Base-by-base conservation (phyloP, 352 stramenopile genomes). In the Peronospora farinosa region DNA sequence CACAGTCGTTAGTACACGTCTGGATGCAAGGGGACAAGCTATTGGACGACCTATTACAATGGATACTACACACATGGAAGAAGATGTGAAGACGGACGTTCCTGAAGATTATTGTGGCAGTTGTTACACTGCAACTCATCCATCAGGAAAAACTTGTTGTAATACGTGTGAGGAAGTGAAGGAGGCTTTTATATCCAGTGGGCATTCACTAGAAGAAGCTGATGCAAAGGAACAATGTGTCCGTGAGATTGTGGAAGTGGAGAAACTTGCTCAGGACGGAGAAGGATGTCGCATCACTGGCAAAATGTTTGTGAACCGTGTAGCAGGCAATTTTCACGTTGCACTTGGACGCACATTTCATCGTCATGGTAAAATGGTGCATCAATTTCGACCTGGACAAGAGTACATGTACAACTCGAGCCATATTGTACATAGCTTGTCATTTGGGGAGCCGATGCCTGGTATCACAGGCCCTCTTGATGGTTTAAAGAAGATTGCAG, bases 31-130 rank as follows among this genome's bases (percentile, higher is more conserved):
- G 16, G 93, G 92, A 0, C 70, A 67, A n/a, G 44, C 71, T 0
- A 88, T 96, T 28, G 75, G 72, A 12, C 51, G 66, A 1, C 62
- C 72, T 4, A 86, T 86, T 11, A 66, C 67, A 1, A 72, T 79
- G 55, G 27, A n/a, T n/a, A n/a, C 63, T 15, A 50, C 51, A 8
- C 46, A 70, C 15, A 16, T 53, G 2, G 67, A 72, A 4, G 53
- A 62, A 2, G 65, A 68, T 30, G 40, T 53, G 17, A 67, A 71
- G 42, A 79, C 66, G 1, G 63, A 76, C 7, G 17, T 96, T 0
- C 78, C 88, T 0, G 49, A 67, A 0, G 79, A 88, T 37, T 98
- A 98, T 65, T 99, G 96, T 60, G 93, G 92, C 7, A 93, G 85
- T 52, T 99, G 96, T 69, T 98, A 96, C 64, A 88, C 91, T 36